A percentile compares a stretch with the other conserved stretches of the same genome.
phyloP scores from a whole-genome alignment of 2,329 filamentous ascomycete genomes.

The Ophiostoma australiae region DNA sequence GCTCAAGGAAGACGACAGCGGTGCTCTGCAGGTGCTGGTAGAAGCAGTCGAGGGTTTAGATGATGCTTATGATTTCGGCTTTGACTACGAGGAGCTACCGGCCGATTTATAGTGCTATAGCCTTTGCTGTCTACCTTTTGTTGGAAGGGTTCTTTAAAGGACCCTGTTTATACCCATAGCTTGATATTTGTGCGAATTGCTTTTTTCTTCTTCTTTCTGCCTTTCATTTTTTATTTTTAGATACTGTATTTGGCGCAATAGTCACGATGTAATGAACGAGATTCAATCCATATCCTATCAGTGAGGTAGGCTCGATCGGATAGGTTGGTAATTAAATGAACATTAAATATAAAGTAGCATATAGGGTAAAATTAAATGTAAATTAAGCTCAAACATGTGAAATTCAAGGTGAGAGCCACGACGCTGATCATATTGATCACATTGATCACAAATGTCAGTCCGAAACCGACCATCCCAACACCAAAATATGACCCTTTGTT shows the following conservation, averaged over 20 bases:
- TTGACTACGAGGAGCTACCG: constrained; percentile 29
- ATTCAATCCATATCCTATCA: not conserved
- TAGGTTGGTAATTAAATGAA: not conserved
- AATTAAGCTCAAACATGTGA: not conserved
- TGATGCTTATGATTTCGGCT: constrained; percentile 25
- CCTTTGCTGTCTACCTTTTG: not conserved
- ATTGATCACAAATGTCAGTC: too few species aligned
- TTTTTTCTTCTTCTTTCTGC: not conserved
- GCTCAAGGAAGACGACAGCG: constrained; percentile 28
- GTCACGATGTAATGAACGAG: not conserved
- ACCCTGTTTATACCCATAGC: not conserved
- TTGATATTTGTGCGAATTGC: not conserved
- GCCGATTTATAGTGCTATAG: not conserved
- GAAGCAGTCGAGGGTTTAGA: not conserved
- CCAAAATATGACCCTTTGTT: not conserved
- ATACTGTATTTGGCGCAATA: not conserved
- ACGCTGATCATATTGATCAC: not conserved
- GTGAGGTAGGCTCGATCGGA: not conserved
- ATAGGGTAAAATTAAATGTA: not conserved
- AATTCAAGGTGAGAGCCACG: not conserved
- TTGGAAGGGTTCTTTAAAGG: not conserved
- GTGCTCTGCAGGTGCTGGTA: constrained; percentile 22
- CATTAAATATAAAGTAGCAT: constrained; percentile 2
- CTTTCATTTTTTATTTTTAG: too few species aligned
- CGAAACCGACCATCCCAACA: not conserved